Evolutionary conservation across 768 basidiomycete species (phyloP), one percentile per base, ranked within the genome.

Genomic region (Postia placenta): DNA sequence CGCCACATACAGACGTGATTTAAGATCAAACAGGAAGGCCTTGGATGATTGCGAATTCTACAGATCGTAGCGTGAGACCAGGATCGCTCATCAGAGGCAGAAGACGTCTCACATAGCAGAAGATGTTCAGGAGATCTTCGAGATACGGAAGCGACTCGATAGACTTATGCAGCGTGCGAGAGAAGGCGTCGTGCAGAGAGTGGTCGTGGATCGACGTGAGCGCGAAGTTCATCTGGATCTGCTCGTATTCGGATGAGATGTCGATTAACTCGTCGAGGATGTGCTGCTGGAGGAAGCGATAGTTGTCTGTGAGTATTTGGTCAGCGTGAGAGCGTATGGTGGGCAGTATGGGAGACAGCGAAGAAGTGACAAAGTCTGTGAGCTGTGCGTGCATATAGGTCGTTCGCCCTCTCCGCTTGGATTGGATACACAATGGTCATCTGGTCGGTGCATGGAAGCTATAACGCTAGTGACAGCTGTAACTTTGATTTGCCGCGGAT

Each of bases 151-250:
- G 69, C 11, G 88, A 85, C 52, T 87, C 86, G 49, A 93, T 82
- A 27, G 93, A 74, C 57, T 87, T 90, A 63, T 95, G 92, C 19
- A 96, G 68, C 36, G 94, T 88, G 38, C 81, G 81, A 4, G 92
- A 94, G 67, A 96, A 92, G 0, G 93, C 92, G 58, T 95, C 92
- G 61, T 89, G 87, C 23, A 95, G 73, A 2, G 91, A 84, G 56
- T 93, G 88, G 63, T 98, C 92, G 60, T 93, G 92, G 20, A 96
- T 87, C 0, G 90, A 92, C 2, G 95, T 97, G 48, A 97, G 75
- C 65, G 93, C 81, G 60, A 93, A 95, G 60, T 88, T 89, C 54
- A 93, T 75, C 12, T 80, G 81, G 51, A 89, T 75, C 53, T 87
- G 81, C 56, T 86, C 85, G 55, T 83, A 85, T 56, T 90, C 88